Evolutionary conservation across 176 grass and related monocot genomes (phyloP).

Genomic region (Panicum miliaceum): DNA sequence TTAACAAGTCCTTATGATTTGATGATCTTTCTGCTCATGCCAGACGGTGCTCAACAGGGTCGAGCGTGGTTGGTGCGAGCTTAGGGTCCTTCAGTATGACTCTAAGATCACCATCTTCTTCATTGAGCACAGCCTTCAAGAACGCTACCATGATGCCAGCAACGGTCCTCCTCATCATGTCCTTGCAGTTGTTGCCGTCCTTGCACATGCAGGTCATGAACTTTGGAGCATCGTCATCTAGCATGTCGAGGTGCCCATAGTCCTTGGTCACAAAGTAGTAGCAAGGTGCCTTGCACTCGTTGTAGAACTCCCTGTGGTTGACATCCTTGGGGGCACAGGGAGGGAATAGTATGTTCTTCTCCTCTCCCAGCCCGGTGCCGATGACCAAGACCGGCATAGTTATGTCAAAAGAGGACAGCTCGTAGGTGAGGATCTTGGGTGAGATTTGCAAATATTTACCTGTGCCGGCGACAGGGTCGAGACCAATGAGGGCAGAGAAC

Average conservation of each 20-base stretch:
- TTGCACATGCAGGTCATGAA: slow-evolving; percentile 58
- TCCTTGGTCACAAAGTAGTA: slow-evolving; percentile 62
- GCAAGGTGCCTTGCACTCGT: slow-evolving; percentile 54
- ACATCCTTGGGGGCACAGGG: slow-evolving; percentile 55
- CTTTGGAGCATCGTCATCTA: slow-evolving; percentile 50
- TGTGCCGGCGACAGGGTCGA: slow-evolving; percentile 55
- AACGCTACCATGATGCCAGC: slow-evolving; percentile 59
- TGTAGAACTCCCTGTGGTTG: slow-evolving; percentile 62
- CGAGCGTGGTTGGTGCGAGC: slow-evolving; percentile 46
- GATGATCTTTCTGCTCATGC: slow-evolving; percentile 12
- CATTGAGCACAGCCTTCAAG: slow-evolving; percentile 40
- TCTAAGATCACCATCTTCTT: slow-evolving; percentile 40
- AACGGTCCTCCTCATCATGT: slow-evolving; percentile 54
- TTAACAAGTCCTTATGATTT: not conserved
- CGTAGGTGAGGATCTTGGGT: slow-evolving; percentile 58
- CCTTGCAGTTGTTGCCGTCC: slow-evolving; percentile 52
- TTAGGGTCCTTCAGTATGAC: slow-evolving; percentile 45
- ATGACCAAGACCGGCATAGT: slow-evolving; percentile 52
- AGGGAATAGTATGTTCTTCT: slow-evolving; percentile 49
- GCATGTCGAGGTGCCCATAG: slow-evolving; percentile 68
- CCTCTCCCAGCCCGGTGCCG: slow-evolving; percentile 57
- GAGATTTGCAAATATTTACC: slow-evolving; percentile 21
- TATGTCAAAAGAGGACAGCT: slow-evolving; percentile 46
- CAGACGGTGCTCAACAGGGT: slow-evolving; percentile 37
- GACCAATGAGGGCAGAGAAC: slow-evolving; percentile 53